Base-by-base conservation (phyloP, 2,329 filamentous ascomycete genomes). In the Monilinia polystroma region DNA sequence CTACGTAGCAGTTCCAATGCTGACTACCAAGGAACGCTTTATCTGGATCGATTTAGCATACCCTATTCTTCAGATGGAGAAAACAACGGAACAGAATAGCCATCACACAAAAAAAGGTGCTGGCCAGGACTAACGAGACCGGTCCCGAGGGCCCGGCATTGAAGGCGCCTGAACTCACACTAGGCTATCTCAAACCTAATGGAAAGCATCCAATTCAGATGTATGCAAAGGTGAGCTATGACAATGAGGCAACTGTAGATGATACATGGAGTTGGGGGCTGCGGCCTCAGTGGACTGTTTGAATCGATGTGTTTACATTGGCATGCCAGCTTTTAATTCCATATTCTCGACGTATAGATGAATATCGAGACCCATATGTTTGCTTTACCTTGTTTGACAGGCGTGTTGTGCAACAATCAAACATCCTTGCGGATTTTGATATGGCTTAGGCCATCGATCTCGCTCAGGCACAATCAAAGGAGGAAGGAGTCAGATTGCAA, bases 231-330 rank as follows among this genome's bases (percentile, higher is more conserved):
- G 29, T 38, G 11, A 38, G 45, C 29, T 62, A 62, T 62, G 29
- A 10, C 18, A 18, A 51, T 49, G 29, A 62, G 3, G n/a, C 26
- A 7, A 26, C 5, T 10, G 58, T 5, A 51, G 58, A 62, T 51
- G 58, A 62, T 1, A 62, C 45, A n/a, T 35, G 16, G 0, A n/a
- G 45, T 1, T 62, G 29, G 58, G 45, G 26, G 45, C 38, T 38
- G 58, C 58, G 43, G 11, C 29, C 43, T 62, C 58, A 62, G 12
- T 62, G 58, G 58, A 62, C 45, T n/a, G 18, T 62, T 62, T 26
- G 45, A 62, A 35, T 62, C 35, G 58, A 62, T 23, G 45, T 43
- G 32, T 32, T 32, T 32, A 32, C 32, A 32, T 32, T 32, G 32
- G 32, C 32, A 49, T 62, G 45, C 26, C 58, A 51, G 45, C 58